Evolutionary conservation across 1,139 yeast species (phyloP).

Genomic region (Magnusiomyces tetraspermus): DNA sequence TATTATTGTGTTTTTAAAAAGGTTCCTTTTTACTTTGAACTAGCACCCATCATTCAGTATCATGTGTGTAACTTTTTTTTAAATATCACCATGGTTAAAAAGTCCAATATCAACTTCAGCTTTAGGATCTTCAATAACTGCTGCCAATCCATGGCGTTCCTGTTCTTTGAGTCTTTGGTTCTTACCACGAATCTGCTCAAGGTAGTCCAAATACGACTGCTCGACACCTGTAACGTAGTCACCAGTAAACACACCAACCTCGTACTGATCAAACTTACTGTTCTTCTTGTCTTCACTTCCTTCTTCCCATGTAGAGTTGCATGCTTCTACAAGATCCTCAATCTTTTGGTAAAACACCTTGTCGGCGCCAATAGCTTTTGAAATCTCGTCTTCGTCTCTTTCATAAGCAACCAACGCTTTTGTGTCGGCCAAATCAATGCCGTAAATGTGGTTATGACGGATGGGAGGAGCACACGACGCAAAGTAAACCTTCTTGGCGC

Average conservation of each 20-base stretch:
- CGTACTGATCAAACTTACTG: slow-evolving; percentile 44
- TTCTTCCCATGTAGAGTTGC: slow-evolving; percentile 31
- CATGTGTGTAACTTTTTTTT: neutral
- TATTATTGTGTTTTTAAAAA: too few relatives aligned
- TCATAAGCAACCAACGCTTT: slow-evolving; percentile 86
- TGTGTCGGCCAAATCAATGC: slow-evolving; percentile 93
- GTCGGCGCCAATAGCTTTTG: slow-evolving; percentile 82
- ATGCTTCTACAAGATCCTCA: slow-evolving; percentile 72
- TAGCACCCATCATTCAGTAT: too few relatives aligned
- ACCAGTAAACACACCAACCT: slow-evolving; percentile 97
- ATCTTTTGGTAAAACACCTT: slow-evolving; percentile 79
- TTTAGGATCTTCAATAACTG: slow-evolving; percentile 48
- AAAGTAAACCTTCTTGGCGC: slow-evolving; percentile 84
- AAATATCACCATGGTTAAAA: slow-evolving; percentile 68
- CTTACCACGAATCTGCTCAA: slow-evolving; percentile 74
- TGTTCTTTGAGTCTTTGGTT: slow-evolving; percentile 54
- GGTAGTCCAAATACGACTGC: slow-evolving; percentile 66
- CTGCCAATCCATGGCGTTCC: slow-evolving; percentile 61
- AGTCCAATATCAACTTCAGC: slow-evolving; percentile 89
- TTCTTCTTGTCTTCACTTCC: slow-evolving; percentile 24
- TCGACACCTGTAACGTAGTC: slow-evolving; percentile 87
- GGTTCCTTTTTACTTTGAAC: too few relatives aligned
- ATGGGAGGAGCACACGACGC: slow-evolving; percentile 98
- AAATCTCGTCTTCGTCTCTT: slow-evolving; percentile 63
- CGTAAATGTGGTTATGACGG: slow-evolving; percentile 89